phyloP scores from a whole-genome alignment of 2,329 filamentous ascomycete genomes.

The Karstenula rhodostoma region DNA sequence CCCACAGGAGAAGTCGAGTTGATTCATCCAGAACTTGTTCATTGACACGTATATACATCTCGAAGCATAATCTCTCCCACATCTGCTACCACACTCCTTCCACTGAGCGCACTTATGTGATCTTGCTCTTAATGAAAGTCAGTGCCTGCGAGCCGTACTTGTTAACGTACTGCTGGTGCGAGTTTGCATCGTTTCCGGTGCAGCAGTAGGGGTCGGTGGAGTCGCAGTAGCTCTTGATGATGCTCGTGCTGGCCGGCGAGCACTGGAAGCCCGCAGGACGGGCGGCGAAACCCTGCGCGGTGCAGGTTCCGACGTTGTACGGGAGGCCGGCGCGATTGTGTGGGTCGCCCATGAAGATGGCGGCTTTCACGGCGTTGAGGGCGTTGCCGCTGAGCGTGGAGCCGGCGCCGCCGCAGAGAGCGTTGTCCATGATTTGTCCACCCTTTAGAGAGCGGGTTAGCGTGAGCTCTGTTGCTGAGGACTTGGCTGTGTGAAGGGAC shows the following conservation, averaged over 20 bases:
- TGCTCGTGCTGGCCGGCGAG: slow-evolving; percentile 58
- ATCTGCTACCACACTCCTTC: background rate
- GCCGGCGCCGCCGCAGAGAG: slow-evolving; percentile 65
- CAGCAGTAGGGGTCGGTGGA: slow-evolving; percentile 71
- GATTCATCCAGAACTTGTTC: background rate
- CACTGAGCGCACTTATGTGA: slow-evolving; percentile 40
- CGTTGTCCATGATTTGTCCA: slow-evolving; percentile 70
- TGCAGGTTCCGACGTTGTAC: slow-evolving; percentile 69
- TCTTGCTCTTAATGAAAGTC: slow-evolving; percentile 65
- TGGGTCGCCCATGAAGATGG: slow-evolving; percentile 72
- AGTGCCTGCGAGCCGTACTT: slow-evolving; percentile 69
- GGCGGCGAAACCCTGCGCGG: slow-evolving; percentile 66
- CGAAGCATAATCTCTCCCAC: background rate
- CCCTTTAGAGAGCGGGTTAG: slow-evolving; percentile 54
- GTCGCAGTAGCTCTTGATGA: slow-evolving; percentile 73
- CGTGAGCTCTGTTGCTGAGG: background rate
- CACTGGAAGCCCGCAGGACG: slow-evolving; percentile 66
- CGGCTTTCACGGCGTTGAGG: slow-evolving; percentile 66
- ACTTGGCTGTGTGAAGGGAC: slow-evolving; percentile 11
- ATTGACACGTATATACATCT: background rate
- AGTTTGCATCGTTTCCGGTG: slow-evolving; percentile 66
- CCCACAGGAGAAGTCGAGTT: background rate
- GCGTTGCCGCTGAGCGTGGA: slow-evolving; percentile 59
- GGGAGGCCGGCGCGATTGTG: slow-evolving; percentile 63
- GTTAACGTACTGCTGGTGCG: slow-evolving; percentile 68